phyloP scores from a whole-genome alignment of 2,329 filamentous ascomycete species.

The Phaeophleospora eucalypticola region DNA sequence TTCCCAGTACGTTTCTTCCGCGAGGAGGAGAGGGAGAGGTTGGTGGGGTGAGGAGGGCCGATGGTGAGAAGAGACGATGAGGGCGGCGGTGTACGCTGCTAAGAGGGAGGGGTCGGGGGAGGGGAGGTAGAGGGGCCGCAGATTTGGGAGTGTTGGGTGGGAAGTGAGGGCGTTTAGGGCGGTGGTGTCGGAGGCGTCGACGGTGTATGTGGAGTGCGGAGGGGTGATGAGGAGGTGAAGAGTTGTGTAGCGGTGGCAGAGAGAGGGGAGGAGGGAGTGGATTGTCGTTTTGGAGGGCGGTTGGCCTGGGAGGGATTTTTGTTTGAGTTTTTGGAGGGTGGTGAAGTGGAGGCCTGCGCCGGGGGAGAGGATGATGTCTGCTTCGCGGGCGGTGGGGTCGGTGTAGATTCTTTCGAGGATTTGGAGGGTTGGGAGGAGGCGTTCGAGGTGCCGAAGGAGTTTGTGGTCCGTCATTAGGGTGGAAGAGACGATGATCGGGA shows the following conservation, averaged over 20 bases:
- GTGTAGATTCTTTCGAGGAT: constrained; percentile 56
- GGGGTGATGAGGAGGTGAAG: not conserved
- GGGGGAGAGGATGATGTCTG: constrained; percentile 70
- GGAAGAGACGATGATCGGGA: constrained; percentile 52
- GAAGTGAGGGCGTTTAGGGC: too few relatives aligned
- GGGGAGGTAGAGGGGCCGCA: constrained; percentile 43
- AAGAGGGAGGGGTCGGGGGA: constrained; percentile 68
- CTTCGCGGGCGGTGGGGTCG: constrained; percentile 40
- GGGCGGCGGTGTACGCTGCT: constrained; percentile 42
- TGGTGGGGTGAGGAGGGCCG: constrained; percentile 53
- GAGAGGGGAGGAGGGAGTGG: not conserved
- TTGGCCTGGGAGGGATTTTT: constrained; percentile 65
- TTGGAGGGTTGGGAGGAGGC: constrained; percentile 46
- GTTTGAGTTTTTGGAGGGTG: constrained; percentile 66
- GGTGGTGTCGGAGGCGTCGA: too few relatives aligned
- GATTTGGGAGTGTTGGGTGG: constrained; percentile 37
- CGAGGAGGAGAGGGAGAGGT: constrained; percentile 42
- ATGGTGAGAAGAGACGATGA: constrained; percentile 34
- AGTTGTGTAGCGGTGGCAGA: too few relatives aligned
- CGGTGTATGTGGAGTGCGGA: constrained; percentile 42
- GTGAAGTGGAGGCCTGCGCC: constrained; percentile 66
- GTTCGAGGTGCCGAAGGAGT: constrained; percentile 50
- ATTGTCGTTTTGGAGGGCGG: constrained; percentile 16
- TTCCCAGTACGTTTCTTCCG: constrained; percentile 64
- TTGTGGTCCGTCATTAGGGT: constrained; percentile 41